Evolutionary conservation across 2,329 filamentous ascomycete genomes (phyloP).

Genomic region (Colletotrichum trifolii): DNA sequence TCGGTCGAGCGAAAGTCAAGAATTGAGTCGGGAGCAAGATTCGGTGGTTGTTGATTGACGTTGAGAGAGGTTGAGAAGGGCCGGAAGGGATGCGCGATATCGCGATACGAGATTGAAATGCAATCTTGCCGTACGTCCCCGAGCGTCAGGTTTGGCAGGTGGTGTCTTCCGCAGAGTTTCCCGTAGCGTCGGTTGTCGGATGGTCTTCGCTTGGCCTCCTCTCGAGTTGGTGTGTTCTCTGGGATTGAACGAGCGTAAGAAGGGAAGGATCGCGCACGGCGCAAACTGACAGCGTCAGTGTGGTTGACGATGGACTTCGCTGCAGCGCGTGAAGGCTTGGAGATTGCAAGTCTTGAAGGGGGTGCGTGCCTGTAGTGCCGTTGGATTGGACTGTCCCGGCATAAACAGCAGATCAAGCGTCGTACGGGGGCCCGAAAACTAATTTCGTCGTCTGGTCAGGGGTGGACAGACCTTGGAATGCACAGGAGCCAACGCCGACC

Average conservation of each 20-base stretch:
- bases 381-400: not conserved
- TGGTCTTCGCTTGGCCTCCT: slow-evolving; percentile 9
- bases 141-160: slow-evolving; percentile 24
- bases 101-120: slow-evolving; percentile 13
- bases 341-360: slow-evolving; percentile 16
- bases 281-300: slow-evolving; percentile 37
- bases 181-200: slow-evolving; percentile 18
- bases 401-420: slow-evolving; percentile 35
- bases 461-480: not conserved
- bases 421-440: slow-evolving; percentile 25
- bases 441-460: slow-evolving; percentile 37
- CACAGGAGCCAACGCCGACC: slow-evolving; percentile 2
- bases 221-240: not conserved
- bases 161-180: slow-evolving; percentile 15
- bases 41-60: slow-evolving; percentile 4
- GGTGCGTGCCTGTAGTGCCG: not conserved
- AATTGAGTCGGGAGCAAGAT: slow-evolving; percentile 1
- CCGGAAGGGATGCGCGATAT: slow-evolving; percentile 23
- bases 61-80: slow-evolving; percentile 10
- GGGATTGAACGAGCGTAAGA: slow-evolving; percentile 32
- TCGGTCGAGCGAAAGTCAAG: not conserved
- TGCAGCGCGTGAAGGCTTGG: slow-evolving; percentile 7
- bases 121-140: slow-evolving; percentile 8
- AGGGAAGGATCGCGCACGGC: slow-evolving; percentile 35
- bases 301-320: slow-evolving; percentile 27